A percentile compares a stretch with the other conserved stretches of the same genome.
phyloP scores from a whole-genome alignment of 768 basidiomycete species.

The Podaxis pistillaris region DNA sequence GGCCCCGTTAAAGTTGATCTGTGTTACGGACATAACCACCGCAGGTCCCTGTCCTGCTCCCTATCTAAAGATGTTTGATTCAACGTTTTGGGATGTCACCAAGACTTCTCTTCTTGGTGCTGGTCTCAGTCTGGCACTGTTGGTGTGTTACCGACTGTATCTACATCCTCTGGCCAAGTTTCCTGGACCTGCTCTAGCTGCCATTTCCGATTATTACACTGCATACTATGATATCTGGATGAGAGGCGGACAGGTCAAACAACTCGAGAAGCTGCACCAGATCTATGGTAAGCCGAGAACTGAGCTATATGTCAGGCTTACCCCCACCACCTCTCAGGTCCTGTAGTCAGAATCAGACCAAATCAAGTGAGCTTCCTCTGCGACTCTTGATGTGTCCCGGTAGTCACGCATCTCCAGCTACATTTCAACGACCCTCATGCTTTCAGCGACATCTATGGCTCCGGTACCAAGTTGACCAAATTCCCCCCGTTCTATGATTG shows the following conservation, averaged over 20 bases:
- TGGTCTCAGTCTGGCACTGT: neutral
- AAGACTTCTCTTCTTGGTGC: neutral
- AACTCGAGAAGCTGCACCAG: conserved; percentile 26
- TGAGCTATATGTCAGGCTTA: neutral
- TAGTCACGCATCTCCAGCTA: conserved; percentile 20
- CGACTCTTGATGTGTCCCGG: neutral
- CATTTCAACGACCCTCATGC: conserved; percentile 35
- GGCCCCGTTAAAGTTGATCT: neutral
- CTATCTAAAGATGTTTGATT: neutral
- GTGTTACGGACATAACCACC: neutral
- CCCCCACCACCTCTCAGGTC: conserved; percentile 22
- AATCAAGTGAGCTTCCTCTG: conserved; percentile 28
- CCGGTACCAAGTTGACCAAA: conserved; percentile 26
- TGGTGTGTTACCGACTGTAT: conserved; percentile 17
- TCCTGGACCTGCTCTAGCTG: conserved; percentile 30
- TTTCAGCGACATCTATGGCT: conserved; percentile 32
- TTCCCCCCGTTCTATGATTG: conserved; percentile 25
- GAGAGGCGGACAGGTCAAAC: conserved; percentile 25
- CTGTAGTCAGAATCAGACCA: conserved; percentile 35
- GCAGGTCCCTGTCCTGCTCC: neutral
- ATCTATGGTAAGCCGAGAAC: conserved; percentile 21
- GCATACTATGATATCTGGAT: conserved; percentile 27
- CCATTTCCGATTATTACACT: conserved; percentile 23
- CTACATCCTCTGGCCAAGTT: conserved; percentile 27
- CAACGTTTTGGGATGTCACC: neutral